Evolutionary conservation across 768 basidiomycete species (phyloP).

Genomic region (Crepidotus variabilis): DNA sequence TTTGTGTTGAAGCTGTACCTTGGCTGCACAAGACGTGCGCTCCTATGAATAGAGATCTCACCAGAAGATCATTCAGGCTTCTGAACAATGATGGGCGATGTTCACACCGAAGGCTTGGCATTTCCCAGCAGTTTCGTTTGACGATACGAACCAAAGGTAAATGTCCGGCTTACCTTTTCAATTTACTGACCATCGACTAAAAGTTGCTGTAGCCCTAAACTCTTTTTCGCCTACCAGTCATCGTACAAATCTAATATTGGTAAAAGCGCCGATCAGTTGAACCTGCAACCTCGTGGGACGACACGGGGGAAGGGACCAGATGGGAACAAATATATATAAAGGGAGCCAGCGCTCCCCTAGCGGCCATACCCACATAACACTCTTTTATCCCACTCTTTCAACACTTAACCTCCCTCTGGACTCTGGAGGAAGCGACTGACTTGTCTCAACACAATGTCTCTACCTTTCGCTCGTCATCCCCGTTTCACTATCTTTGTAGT

Average conservation of each 20-base stretch:
- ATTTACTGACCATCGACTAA: too few relatives aligned
- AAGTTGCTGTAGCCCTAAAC: too few relatives aligned
- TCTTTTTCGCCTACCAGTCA: too few relatives aligned
- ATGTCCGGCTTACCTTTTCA: too few relatives aligned
- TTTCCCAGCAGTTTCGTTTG: too few relatives aligned
- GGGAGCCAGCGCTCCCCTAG: not conserved
- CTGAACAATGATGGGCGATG: too few relatives aligned
- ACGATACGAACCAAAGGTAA: too few relatives aligned
- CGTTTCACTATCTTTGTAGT: constrained; percentile 45
- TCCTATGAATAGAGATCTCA: too few relatives aligned
- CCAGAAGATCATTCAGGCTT: too few relatives aligned
- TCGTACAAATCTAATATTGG: not conserved
- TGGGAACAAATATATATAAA: not conserved
- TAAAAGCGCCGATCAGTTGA: not conserved
- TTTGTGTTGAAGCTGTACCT: too few relatives aligned
- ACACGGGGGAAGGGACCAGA: not conserved
- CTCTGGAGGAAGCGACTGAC: not conserved
- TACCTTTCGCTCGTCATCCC: constrained; percentile 43
- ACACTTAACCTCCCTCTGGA: not conserved
- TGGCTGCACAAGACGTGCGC: too few relatives aligned
- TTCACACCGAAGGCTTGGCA: too few relatives aligned
- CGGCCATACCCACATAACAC: not conserved
- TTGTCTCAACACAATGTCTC: constrained; percentile 18
- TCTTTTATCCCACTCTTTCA: not conserved
- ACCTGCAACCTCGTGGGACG: not conserved